These are phyloP conservation scores for Pelargonium nanum DNA, from an alignment of 345 rosid genomes.

Conservation along the genomic window DNA sequence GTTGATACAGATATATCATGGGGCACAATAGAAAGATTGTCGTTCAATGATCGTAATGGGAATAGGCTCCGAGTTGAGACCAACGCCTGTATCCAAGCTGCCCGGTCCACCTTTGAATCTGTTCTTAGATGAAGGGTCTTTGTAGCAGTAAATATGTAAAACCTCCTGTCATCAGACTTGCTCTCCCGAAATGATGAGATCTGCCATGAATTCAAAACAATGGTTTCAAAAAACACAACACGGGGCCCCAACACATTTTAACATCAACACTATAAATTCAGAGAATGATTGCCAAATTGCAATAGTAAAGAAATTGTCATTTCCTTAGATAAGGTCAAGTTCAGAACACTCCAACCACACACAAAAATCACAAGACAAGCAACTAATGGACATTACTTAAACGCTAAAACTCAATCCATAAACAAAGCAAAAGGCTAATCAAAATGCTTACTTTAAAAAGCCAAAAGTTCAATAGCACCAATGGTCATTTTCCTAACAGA, in stretches of 20 bases:
- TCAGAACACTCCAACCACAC: no score
- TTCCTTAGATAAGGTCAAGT: no score
- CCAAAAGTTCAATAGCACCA: background rate
- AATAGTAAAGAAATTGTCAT: no score
- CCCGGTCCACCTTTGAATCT: slow-evolving; percentile 68
- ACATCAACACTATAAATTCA: background rate
- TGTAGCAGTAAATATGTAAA: slow-evolving; percentile 90
- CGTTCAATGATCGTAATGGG: slow-evolving; percentile 51
- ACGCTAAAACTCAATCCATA: background rate
- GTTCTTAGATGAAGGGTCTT: slow-evolving; percentile 95
- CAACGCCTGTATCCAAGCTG: slow-evolving; percentile 91
- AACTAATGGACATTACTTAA: no score
- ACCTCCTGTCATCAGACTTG: slow-evolving; percentile 83
- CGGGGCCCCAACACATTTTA: background rate
- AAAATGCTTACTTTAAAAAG: background rate
- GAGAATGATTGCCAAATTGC: background rate
- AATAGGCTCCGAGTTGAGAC: slow-evolving; percentile 52
- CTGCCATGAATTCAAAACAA: slow-evolving; percentile 35
- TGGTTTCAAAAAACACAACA: background rate
- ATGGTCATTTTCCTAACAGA: no score
- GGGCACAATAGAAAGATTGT: slow-evolving; percentile 42
- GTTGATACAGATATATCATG: slow-evolving; percentile 62
- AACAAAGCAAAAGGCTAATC: no score
- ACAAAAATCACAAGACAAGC: no score
- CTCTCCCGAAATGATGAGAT: slow-evolving; percentile 94